These are phyloP conservation scores for Pleurotus platypus DNA, from an alignment of 768 basidiomycete species.

Conservation along the genomic window DNA sequence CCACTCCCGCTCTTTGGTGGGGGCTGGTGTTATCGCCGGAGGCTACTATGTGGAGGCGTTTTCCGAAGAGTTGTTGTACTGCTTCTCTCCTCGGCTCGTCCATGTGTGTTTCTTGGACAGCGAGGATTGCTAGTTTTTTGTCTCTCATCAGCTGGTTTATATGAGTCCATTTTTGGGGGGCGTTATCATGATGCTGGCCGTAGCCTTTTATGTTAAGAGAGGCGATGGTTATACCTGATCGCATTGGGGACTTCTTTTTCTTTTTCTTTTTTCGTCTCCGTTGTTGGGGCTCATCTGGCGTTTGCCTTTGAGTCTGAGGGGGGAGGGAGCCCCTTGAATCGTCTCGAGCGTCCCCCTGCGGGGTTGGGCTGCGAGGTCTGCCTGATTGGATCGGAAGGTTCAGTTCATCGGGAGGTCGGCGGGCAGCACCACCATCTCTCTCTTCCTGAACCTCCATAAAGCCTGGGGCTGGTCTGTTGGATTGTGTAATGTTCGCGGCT, in stretches of 20 bases:
- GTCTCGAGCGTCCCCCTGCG: not conserved
- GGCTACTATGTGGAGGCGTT: too few species aligned
- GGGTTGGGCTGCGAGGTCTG: not conserved
- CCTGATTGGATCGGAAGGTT: not conserved
- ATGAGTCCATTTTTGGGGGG: not conserved
- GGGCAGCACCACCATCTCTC: not conserved
- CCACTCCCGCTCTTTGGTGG: too few species aligned
- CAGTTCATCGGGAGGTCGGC: not conserved
- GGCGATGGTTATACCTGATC: too few species aligned
- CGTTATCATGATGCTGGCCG: too few species aligned
- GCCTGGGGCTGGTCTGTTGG: not conserved
- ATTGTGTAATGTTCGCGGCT: not conserved
- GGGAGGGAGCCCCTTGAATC: not conserved
- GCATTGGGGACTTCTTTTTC: too few species aligned
- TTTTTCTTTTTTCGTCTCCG: not conserved
- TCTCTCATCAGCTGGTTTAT: too few species aligned
- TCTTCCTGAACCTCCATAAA: not conserved
- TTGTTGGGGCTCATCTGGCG: not conserved
- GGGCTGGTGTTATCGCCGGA: too few species aligned
- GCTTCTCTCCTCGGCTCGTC: too few species aligned
- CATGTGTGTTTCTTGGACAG: too few species aligned
- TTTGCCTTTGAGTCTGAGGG: not conserved
- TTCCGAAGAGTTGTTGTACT: too few species aligned
- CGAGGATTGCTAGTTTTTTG: too few species aligned
- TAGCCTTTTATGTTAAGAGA: too few species aligned